Percentiles rank a stretch among this genome's conserved stretches.
phyloP scores from a whole-genome alignment of 208 protist genomes.

The Leishmania gerbilli region DNA sequence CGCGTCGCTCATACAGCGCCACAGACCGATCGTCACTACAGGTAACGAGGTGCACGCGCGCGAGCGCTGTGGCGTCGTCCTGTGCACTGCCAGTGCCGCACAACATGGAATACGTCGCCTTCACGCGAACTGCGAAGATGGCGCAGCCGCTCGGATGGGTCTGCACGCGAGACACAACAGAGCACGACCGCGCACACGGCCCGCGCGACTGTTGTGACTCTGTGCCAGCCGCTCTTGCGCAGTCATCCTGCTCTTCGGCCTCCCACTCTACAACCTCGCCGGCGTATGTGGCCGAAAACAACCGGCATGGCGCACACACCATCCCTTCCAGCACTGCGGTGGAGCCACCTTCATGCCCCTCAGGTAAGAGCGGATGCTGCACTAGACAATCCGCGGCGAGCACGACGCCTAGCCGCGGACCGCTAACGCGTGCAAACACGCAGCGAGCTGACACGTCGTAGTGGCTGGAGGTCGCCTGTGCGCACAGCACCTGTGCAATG shows the following conservation, averaged over 20 bases:
- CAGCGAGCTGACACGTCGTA: neutral
- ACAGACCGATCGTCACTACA: slow-evolving; percentile 83
- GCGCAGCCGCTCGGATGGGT: slow-evolving; percentile 65
- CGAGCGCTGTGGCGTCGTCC: neutral
- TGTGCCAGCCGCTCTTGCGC: neutral
- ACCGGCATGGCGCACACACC: neutral
- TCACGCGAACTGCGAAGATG: slow-evolving; percentile 57
- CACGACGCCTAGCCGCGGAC: slow-evolving; percentile 41
- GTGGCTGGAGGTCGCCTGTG: neutral
- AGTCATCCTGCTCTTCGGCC: neutral
- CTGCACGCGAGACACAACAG: slow-evolving; percentile 26
- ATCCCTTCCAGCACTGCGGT: neutral
- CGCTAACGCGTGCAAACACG: slow-evolving; percentile 2
- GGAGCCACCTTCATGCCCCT: neutral
- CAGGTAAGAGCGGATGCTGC: neutral
- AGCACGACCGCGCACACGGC: neutral
- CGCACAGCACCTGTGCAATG: neutral
- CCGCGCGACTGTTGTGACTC: neutral
- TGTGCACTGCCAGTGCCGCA: neutral
- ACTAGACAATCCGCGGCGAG: slow-evolving; percentile 48
- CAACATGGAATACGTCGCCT: neutral
- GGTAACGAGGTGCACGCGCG: slow-evolving; percentile 44
- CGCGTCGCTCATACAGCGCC: slow-evolving; percentile 34
- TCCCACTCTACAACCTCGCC: slow-evolving; percentile 56
- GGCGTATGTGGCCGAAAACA: slow-evolving; percentile 67